These are phyloP conservation scores for Citropsis articulata DNA, from an alignment of 345 rosid species.

Conservation along the genomic window DNA sequence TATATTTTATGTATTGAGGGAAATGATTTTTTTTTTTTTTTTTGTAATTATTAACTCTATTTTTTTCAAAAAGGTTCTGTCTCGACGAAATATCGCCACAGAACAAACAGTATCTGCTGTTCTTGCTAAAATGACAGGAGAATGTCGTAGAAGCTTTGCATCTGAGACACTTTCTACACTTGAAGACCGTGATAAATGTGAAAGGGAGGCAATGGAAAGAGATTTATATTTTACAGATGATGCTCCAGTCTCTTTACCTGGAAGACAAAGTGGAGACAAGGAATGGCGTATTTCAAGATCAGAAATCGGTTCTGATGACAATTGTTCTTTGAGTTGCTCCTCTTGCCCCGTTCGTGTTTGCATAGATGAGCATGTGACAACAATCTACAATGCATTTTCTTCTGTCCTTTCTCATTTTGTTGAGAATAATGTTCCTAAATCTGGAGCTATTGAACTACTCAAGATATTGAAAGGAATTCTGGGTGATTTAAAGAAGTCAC, in stretches of 20 bases:
- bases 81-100: conserved; percentile 55
- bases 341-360: conserved; percentile 71
- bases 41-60: too few relatives aligned
- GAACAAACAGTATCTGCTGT: conserved; percentile 49
- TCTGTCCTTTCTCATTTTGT: conserved; percentile 49
- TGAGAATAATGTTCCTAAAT: conserved; percentile 45
- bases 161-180: conserved; percentile 40
- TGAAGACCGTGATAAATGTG: conserved; percentile 62
- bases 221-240: conserved; percentile 49
- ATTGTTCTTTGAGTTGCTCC: conserved; percentile 45
- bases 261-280: conserved; percentile 88
- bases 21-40: not conserved
- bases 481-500: conserved; percentile 45
- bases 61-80: conserved; percentile 46
- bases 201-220: conserved; percentile 62
- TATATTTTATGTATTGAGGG: not conserved
- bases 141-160: conserved; percentile 43
- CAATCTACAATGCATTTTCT: conserved; percentile 56
- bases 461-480: conserved; percentile 44
- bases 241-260: conserved; percentile 63
- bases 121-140: conserved; percentile 51
- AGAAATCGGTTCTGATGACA: conserved; percentile 59
- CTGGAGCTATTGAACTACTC: conserved; percentile 50
- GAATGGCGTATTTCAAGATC: conserved; percentile 81
- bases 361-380: conserved; percentile 77